Percentiles rank a stretch among this genome's conserved stretches.
phyloP scores from a whole-genome alignment of 83 land plant genomes.

The Diphasiastrum complanatum region DNA sequence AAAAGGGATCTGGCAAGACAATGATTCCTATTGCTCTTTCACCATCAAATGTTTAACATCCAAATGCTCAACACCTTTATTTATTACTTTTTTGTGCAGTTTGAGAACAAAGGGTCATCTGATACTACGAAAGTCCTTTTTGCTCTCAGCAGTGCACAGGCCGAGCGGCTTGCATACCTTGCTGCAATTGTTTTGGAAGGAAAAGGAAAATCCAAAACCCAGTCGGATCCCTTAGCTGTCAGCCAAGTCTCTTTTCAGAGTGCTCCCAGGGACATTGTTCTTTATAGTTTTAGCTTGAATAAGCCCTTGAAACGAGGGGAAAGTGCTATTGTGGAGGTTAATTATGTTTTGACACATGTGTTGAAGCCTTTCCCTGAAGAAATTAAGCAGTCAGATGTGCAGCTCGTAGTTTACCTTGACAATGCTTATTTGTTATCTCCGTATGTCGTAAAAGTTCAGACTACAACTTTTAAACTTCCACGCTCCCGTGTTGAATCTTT shows the following conservation, averaged over 20 bases:
- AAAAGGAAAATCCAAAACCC: conserved; percentile 40
- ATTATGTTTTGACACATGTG: conserved; percentile 60
- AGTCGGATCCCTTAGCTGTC: conserved; percentile 26
- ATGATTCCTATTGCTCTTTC: background rate
- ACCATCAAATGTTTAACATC: background rate
- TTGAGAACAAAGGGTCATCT: conserved; percentile 53
- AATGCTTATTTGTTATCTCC: conserved; percentile 73
- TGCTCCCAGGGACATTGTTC: conserved; percentile 36
- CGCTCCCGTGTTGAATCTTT: conserved; percentile 75
- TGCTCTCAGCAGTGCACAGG: conserved; percentile 43
- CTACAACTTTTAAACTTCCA: conserved; percentile 58
- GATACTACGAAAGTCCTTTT: conserved; percentile 44
- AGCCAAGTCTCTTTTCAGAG: conserved; percentile 29
- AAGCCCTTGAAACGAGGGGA: conserved; percentile 53
- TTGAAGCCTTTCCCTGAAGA: conserved; percentile 86
- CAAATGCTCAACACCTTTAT: background rate
- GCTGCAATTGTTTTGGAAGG: conserved; percentile 40
- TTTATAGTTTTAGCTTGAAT: conserved; percentile 47
- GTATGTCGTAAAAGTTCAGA: conserved; percentile 59
- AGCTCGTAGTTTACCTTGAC: conserved; percentile 77
- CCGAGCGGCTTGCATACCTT: conserved; percentile 47
- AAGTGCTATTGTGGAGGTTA: conserved; percentile 44
- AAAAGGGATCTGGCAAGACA: background rate
- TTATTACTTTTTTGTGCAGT: conserved; percentile 32
- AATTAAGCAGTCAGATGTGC: conserved; percentile 75